Evolutionary conservation across 352 stramenopile species (phyloP), one percentile per base, ranked within the genome.

Genomic region (Phytophthora ohioensis): DNA sequence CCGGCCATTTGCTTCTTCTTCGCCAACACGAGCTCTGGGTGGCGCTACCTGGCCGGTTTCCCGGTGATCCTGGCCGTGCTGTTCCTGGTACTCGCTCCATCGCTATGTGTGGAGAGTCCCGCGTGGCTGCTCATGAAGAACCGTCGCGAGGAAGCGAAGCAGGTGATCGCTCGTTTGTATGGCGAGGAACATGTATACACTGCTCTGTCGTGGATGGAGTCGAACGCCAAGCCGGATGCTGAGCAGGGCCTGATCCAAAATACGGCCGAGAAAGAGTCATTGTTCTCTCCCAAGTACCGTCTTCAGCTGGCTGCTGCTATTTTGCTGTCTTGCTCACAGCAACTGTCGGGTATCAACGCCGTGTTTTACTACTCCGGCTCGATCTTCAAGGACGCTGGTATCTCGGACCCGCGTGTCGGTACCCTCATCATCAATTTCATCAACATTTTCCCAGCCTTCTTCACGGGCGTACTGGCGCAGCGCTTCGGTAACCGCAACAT

Each of bases 271-370:
- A 61, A 78, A 5, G 62, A 72, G 2, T 72, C 57, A 27, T 17
- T 68, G 9, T 73, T 73, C 57, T 46, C 35, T 6, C 52, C 66
- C 79, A 51, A 67, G 67, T 75, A 75, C 60, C 67, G 67, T 38
- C 39, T 73, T 4, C 79, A 87, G 61, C 60, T 85, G 5, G 58
- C 82, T 4, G 59, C 82, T 3, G 79, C 78, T 0, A 66, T 82
- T 10, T 66, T 68, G n/a, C 52, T 87, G 27, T 73, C 69, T 0
- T 72, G 73, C 9, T 42, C 70, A 5, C 78, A 86, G 64, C 81
- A 87, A 57, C 70, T 90, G 15, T 86, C 77, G 6, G 81, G 79
- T 32, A 84, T 90, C 72, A 90, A 84, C 48, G 48, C 58, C 58
- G 58, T 66, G 11, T 66, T 66, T 47, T 66, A 66, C 58, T 66